These are phyloP conservation scores for Epichloe gansuensis DNA, from an alignment of 2,329 filamentous ascomycete species.

Conservation along the genomic window DNA sequence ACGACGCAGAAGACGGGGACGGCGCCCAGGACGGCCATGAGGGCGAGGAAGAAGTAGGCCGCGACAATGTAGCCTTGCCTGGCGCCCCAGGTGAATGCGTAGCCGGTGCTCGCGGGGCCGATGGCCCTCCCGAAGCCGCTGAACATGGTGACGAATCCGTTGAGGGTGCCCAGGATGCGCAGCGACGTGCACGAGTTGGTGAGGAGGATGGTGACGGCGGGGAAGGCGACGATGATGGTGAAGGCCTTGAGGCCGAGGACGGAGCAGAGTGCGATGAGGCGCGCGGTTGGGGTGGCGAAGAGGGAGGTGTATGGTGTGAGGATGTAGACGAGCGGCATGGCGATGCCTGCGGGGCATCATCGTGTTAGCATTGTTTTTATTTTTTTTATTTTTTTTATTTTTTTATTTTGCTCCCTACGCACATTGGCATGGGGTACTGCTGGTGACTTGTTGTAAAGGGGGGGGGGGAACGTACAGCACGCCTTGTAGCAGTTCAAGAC, in stretches of 20 bases:
- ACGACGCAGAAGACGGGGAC: constrained; percentile 63
- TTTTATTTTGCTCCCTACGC: too few relatives aligned
- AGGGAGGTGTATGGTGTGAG: constrained; percentile 72
- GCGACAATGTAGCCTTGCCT: constrained; percentile 62
- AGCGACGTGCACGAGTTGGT: constrained; percentile 75
- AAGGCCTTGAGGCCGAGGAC: constrained; percentile 65
- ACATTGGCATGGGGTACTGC: too few relatives aligned
- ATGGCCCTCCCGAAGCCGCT: constrained; percentile 66
- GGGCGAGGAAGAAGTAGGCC: constrained; percentile 68
- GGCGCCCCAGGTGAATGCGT: constrained; percentile 63
- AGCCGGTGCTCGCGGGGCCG: constrained; percentile 64
- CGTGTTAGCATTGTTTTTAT: neutral
- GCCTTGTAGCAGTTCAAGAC: constrained; percentile 59
- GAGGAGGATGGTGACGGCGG: constrained; percentile 77
- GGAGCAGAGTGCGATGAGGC: constrained; percentile 49
- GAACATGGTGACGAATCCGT: constrained; percentile 77
- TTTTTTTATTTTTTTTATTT: too few relatives aligned
- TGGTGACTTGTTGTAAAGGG: neutral
- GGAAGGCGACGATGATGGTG: constrained; percentile 73
- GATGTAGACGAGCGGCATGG: constrained; percentile 66
- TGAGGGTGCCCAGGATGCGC: constrained; percentile 68
- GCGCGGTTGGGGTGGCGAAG: constrained; percentile 30
- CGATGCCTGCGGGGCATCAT: constrained; percentile 29
- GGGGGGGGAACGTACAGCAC: constrained; percentile 30
- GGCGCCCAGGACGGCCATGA: constrained; percentile 49